Percentiles rank a stretch among this genome's conserved stretches.
Evolutionary conservation across 73 alveolate genomes (phyloP).

Genomic region (Paramecium sexaurelia): DNA sequence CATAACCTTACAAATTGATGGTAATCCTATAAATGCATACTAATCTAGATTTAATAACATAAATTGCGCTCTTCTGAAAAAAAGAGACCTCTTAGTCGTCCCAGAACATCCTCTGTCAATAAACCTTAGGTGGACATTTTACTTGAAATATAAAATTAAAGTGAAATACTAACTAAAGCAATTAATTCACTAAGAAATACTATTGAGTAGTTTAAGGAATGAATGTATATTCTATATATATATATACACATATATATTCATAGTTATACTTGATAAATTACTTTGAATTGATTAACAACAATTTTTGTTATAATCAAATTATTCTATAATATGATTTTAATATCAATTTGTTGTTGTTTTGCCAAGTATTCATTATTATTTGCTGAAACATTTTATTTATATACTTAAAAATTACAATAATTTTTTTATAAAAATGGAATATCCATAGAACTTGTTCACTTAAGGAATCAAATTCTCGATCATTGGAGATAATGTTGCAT

Average conservation of each 20-base stretch:
- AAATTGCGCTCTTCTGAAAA: neutral
- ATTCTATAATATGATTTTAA: no score
- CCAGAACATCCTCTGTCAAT: neutral
- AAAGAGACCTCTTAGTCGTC: constrained; percentile 1
- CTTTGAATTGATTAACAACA: no score
- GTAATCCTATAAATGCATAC: neutral
- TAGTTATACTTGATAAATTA: no score
- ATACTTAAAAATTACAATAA: neutral
- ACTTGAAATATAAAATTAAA: neutral
- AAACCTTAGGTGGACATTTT: neutral
- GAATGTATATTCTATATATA: no score
- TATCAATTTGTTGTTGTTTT: no score
- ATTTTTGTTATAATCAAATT: no score
- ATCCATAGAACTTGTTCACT: neutral
- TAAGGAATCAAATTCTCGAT: neutral
- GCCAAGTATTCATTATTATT: no score
- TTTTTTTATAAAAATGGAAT: neutral
- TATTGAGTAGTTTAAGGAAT: neutral
- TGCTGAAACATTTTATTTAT: neutral
- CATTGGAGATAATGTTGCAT: neutral
- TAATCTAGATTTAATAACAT: neutral
- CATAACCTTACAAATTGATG: neutral
- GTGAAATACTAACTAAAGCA: neutral
- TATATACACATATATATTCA: no score
- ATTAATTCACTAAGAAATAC: neutral